Conservation (phyloP, 257 asterid species). For the Plantago major region DNA sequence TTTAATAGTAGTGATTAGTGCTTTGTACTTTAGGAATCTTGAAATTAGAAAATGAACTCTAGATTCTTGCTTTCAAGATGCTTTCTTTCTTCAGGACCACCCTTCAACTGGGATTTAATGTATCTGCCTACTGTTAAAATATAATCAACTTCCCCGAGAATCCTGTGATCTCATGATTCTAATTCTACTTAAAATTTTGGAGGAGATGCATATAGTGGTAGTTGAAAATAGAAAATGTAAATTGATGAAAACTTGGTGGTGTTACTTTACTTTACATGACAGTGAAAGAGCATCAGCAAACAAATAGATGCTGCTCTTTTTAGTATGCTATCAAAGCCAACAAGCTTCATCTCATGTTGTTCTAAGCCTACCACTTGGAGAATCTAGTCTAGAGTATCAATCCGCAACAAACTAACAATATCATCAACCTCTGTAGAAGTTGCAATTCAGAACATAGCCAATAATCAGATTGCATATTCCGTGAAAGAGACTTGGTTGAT, state of each 20-base stretch:
- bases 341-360: background rate
- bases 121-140: too few relatives aligned
- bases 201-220: too few relatives aligned
- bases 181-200: too few relatives aligned
- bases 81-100: background rate
- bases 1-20: background rate
- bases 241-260: background rate
- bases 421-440: constrained; percentile 4
- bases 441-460: constrained; percentile 1
- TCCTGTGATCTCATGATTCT: too few relatives aligned
- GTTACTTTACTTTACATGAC: constrained; percentile 23
- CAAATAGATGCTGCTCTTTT: constrained; percentile 22
- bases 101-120: background rate
- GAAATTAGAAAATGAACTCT: background rate
- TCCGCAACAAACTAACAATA: background rate
- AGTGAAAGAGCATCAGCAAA: constrained; percentile 13
- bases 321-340: constrained; percentile 8
- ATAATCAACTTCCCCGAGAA: too few relatives aligned
- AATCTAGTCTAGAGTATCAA: background rate
- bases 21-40: background rate
- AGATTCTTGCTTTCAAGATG: background rate
- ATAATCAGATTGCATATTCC: background rate
- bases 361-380: background rate
- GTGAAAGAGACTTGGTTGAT: too few relatives aligned
- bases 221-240: background rate